Conservation (phyloP, 495 filamentous ascomycete species). For the Aspergillus bertholletiae region DNA sequence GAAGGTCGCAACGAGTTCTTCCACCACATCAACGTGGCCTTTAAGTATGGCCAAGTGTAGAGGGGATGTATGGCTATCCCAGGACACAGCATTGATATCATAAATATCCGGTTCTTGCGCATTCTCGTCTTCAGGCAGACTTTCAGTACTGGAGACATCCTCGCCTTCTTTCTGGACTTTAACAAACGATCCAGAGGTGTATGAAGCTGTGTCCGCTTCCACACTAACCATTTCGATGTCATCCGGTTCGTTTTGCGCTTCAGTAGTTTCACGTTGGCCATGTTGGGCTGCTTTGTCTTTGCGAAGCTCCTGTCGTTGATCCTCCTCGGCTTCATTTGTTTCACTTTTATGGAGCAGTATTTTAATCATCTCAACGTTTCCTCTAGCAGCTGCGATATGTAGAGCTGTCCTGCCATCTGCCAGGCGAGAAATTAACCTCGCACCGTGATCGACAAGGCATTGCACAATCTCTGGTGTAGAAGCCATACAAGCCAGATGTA, state of each 20-base stretch:
- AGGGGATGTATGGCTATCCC: slow-evolving; percentile 68
- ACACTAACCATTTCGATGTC: slow-evolving; percentile 36
- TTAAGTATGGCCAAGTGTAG: slow-evolving; percentile 74
- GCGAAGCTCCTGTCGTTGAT: slow-evolving; percentile 50
- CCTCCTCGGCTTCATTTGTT: slow-evolving; percentile 64
- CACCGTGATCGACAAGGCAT: slow-evolving; percentile 65
- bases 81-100: slow-evolving; percentile 69
- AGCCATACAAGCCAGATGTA: slow-evolving; percentile 68
- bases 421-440: slow-evolving; percentile 65
- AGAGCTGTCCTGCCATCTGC: slow-evolving; percentile 77
- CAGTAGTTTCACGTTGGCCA: slow-evolving; percentile 22
- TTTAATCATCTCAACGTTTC: slow-evolving; percentile 62
- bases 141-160: slow-evolving; percentile 24
- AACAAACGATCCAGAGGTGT: slow-evolving; percentile 60
- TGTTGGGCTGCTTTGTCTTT: slow-evolving; percentile 38
- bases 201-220: slow-evolving; percentile 32
- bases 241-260: background rate
- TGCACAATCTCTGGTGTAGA: slow-evolving; percentile 68
- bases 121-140: slow-evolving; percentile 46
- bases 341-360: slow-evolving; percentile 67
- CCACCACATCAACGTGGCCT: slow-evolving; percentile 64
- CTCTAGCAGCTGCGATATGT: slow-evolving; percentile 70
- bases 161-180: slow-evolving; percentile 48
- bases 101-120: slow-evolving; percentile 72
- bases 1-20: slow-evolving; percentile 65